Conservation (phyloP, 768 basidiomycete genomes). For the Rhodotorula toruloides region DNA sequence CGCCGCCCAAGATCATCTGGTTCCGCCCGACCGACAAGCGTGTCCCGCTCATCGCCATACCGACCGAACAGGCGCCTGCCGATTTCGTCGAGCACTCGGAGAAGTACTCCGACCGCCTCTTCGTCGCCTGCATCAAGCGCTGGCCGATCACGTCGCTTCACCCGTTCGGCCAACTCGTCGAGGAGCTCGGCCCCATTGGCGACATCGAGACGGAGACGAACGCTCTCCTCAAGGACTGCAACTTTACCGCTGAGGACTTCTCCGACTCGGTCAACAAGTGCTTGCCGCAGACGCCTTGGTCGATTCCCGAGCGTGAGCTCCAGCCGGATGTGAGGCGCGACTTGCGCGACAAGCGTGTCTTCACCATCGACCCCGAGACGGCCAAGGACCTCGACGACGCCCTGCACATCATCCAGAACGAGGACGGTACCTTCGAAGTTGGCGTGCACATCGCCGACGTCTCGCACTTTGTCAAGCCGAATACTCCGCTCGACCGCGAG, state of each 20-base stretch:
- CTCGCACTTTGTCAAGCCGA: slow-evolving; percentile 76
- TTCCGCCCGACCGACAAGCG: slow-evolving; percentile 99
- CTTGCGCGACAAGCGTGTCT: slow-evolving; percentile 73
- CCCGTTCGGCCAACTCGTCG: slow-evolving; percentile 96
- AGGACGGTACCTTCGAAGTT: slow-evolving; percentile 86
- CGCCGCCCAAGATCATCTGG: slow-evolving; percentile 98
- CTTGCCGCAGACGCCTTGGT: slow-evolving; percentile 91
- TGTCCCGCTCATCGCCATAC: slow-evolving; percentile 95
- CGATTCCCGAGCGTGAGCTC: slow-evolving; percentile 47
- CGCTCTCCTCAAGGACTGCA: slow-evolving; percentile 94
- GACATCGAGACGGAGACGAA: slow-evolving; percentile 97
- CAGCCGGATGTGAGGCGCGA: slow-evolving; percentile 75
- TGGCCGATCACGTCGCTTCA: slow-evolving; percentile 85
- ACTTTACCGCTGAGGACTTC: slow-evolving; percentile 91
- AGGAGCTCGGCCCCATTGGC: slow-evolving; percentile 97
- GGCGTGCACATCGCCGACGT: slow-evolving; percentile 97
- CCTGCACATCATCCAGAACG: slow-evolving; percentile 76
- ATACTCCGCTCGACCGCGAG: slow-evolving; percentile 93
- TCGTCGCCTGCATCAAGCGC: slow-evolving; percentile 97
- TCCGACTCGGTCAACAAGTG: slow-evolving; percentile 91
- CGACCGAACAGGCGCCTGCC: slow-evolving; percentile 86
- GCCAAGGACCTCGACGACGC: slow-evolving; percentile 96
- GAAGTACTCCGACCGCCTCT: slow-evolving; percentile 78
- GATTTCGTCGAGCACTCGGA: slow-evolving; percentile 96
- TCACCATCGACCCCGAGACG: slow-evolving; percentile 84